phyloP scores from a whole-genome alignment of 225 moss, liverwort and hornwort species.

The Pleurozium schreberi region DNA sequence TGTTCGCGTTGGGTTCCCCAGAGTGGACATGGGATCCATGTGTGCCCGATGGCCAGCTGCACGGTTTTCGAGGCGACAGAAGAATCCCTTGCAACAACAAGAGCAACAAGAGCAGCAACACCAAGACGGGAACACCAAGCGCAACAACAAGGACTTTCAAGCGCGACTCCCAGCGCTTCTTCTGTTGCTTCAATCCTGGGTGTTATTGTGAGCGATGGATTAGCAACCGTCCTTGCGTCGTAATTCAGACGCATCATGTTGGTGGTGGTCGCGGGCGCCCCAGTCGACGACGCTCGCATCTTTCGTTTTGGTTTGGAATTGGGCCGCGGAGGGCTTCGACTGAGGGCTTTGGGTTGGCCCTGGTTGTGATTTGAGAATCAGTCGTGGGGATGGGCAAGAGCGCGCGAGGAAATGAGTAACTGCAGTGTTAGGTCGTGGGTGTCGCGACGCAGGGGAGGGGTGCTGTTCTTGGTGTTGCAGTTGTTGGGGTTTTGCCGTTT shows the following conservation, averaged over 20 bases:
- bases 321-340: not conserved
- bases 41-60: constrained; percentile 23
- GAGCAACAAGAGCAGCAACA: not conserved
- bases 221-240: not conserved
- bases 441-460: not conserved
- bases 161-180: not conserved
- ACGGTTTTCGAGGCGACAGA: constrained; percentile 16
- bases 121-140: not conserved
- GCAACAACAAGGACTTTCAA: not conserved
- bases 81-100: not conserved
- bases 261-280: not conserved
- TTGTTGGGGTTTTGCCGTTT: constrained; percentile 11
- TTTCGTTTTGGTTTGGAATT: not conserved
- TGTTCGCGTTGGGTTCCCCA: constrained; percentile 9
- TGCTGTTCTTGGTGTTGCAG: not conserved
- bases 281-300: not conserved
- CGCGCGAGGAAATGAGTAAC: constrained; percentile 13
- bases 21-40: constrained; percentile 17
- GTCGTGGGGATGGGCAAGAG: not conserved
- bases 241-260: not conserved
- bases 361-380: not conserved
- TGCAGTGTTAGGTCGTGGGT: constrained; percentile 16
- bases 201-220: not conserved
- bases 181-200: not conserved
- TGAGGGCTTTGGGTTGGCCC: not conserved